These are phyloP conservation scores for Fusarium lyarnte DNA, from an alignment of 2,329 filamentous ascomycete genomes.

Conservation along the genomic window DNA sequence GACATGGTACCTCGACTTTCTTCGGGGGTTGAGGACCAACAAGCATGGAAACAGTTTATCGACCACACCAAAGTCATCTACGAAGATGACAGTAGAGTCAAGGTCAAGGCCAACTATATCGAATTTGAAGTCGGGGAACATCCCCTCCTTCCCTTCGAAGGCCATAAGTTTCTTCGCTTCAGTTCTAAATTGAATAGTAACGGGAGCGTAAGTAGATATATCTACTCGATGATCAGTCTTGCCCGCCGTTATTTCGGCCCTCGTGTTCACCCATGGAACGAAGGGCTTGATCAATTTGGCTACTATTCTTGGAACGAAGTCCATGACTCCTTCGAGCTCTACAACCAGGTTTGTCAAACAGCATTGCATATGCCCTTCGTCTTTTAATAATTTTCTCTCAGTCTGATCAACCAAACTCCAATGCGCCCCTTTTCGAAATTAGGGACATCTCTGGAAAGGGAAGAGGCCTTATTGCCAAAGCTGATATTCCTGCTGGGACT, in stretches of 20 bases:
- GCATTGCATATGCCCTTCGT: fast-evolving
- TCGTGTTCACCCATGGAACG: neutral
- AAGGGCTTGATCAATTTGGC: no score
- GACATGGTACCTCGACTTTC: neutral
- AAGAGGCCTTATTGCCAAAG: neutral
- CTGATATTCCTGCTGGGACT: neutral
- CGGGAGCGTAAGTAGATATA: fast-evolving
- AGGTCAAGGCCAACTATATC: neutral
- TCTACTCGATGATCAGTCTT: neutral
- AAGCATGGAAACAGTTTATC: neutral
- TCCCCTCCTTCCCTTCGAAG: neutral
- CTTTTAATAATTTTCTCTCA: neutral
- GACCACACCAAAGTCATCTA: neutral
- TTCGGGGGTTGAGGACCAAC: neutral
- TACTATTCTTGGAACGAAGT: neutral
- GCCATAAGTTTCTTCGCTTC: neutral
- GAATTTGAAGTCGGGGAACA: neutral
- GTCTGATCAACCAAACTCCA: neutral
- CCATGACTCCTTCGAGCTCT: neutral
- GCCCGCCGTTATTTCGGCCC: neutral
- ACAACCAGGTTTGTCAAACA: neutral
- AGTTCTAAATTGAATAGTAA: neutral
- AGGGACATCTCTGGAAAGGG: neutral
- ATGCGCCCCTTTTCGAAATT: neutral
- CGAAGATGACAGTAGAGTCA: fast-evolving